phyloP scores from a whole-genome alignment of 2,329 filamentous ascomycete genomes.

The Botrytis paeoniae region DNA sequence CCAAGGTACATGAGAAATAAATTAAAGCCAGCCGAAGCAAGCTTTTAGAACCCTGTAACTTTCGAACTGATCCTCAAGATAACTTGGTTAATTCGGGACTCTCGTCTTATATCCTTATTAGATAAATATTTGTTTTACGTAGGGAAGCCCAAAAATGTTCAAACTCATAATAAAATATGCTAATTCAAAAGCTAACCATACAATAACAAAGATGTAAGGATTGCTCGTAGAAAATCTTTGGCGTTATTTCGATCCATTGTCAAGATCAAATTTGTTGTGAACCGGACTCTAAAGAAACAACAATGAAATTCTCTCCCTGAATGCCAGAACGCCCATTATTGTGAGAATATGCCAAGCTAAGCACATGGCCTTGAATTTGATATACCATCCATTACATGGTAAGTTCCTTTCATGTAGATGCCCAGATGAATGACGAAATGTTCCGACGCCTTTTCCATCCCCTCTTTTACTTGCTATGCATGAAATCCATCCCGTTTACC shows the following conservation, averaged over 20 bases:
- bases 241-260: background rate
- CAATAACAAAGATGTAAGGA: slow-evolving; percentile 7
- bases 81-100: background rate
- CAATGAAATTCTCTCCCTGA: slow-evolving; percentile 15
- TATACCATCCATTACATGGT: slow-evolving; percentile 17
- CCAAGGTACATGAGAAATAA: background rate
- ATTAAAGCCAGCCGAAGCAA: background rate
- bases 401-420: slow-evolving; percentile 25
- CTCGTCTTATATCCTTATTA: background rate
- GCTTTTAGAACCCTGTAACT: background rate
- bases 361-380: slow-evolving; percentile 15
- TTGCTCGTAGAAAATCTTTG: slow-evolving; percentile 6
- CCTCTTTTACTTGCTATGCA: slow-evolving; percentile 32
- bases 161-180: slow-evolving; percentile 6
- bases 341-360: slow-evolving; percentile 24
- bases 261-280: slow-evolving; percentile 8
- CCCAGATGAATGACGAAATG: slow-evolving; percentile 25
- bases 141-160: background rate
- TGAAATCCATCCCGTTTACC: slow-evolving; percentile 31
- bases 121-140: background rate
- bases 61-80: background rate
- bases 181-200: background rate
- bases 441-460: slow-evolving; percentile 34
- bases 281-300: slow-evolving; percentile 16
- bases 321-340: slow-evolving; percentile 22